These are phyloP conservation scores for Umbelopsis sp. DNA, from an alignment of 192 early-diverging fungal species.

Conservation along the genomic window DNA sequence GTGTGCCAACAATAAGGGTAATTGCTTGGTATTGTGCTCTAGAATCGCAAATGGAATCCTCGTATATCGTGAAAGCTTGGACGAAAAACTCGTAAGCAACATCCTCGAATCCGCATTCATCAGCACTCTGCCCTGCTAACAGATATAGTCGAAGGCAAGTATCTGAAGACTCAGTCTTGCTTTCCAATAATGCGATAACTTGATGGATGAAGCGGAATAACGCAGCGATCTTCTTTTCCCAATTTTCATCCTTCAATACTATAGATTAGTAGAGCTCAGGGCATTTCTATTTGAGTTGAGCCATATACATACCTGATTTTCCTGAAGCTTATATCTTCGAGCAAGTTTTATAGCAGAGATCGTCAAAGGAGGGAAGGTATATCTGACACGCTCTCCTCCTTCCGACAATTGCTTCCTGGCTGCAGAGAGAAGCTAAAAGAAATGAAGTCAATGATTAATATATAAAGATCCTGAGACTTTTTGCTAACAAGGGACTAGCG, in stretches of 20 bases:
- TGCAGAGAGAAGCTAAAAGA: conserved; percentile 68
- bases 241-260: conserved; percentile 48
- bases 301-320: conserved; percentile 36
- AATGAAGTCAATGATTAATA: background rate
- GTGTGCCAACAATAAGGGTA: conserved; percentile 82
- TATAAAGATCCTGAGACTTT: background rate
- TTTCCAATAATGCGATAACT: conserved; percentile 74
- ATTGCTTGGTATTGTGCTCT: conserved; percentile 90
- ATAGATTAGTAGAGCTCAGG: background rate
- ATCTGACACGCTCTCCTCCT: conserved; percentile 89
- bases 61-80: conserved; percentile 95
- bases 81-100: conserved; percentile 98
- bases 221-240: conserved; percentile 71
- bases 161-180: conserved; percentile 61
- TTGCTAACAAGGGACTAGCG: background rate
- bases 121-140: conserved; percentile 82
- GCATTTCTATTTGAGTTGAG: background rate
- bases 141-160: conserved; percentile 82
- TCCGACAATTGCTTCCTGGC: conserved; percentile 86
- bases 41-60: conserved; percentile 94
- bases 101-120: conserved; percentile 88
- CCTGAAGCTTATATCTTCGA: conserved; percentile 50
- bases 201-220: conserved; percentile 90
- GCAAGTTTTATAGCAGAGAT: conserved; percentile 68
- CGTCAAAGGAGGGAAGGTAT: conserved; percentile 89